Percentiles rank a stretch among this genome's conserved stretches.
These are phyloP conservation scores for Gynandropsis gynandra DNA, from an alignment of 345 rosid genomes.

Conservation along the genomic window DNA sequence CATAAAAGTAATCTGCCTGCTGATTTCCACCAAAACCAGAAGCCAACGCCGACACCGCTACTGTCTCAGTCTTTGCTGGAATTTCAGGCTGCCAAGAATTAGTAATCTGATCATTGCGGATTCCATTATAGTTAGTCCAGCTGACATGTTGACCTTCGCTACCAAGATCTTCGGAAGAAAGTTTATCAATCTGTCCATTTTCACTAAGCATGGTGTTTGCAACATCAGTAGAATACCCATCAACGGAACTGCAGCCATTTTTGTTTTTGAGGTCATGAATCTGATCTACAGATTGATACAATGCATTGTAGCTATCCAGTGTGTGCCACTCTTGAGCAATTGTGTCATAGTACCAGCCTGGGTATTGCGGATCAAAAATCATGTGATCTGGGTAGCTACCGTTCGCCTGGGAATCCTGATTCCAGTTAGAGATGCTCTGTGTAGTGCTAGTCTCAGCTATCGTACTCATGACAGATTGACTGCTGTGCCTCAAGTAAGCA, in stretches of 20 bases:
- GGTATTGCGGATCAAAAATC: constrained; percentile 69
- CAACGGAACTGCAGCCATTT: constrained; percentile 34
- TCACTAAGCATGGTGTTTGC: constrained; percentile 25
- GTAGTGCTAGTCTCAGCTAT: constrained; percentile 36
- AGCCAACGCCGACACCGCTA: neutral
- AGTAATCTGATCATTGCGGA: constrained; percentile 27
- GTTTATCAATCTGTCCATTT: constrained; percentile 14
- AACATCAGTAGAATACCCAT: constrained; percentile 25
- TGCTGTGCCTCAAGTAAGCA: constrained; percentile 49
- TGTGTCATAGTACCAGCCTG: constrained; percentile 76
- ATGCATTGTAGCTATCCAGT: constrained; percentile 48
- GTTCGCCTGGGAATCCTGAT: constrained; percentile 44
- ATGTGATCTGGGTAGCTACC: constrained; percentile 70
- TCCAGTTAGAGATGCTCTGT: constrained; percentile 47
- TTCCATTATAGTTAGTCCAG: constrained; percentile 36
- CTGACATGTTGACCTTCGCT: constrained; percentile 31
- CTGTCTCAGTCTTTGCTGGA: constrained; percentile 22
- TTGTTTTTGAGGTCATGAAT: constrained; percentile 37
- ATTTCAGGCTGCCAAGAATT: constrained; percentile 40
- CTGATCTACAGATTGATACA: constrained; percentile 32
- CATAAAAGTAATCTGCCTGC: constrained; percentile 32
- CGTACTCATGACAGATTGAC: constrained; percentile 44
- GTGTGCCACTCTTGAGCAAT: constrained; percentile 51
- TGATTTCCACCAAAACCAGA: constrained; percentile 35
- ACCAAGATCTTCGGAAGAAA: neutral